Evolutionary conservation across 805 yeast species (phyloP).

Genomic region (Ascoidea rubescens): DNA sequence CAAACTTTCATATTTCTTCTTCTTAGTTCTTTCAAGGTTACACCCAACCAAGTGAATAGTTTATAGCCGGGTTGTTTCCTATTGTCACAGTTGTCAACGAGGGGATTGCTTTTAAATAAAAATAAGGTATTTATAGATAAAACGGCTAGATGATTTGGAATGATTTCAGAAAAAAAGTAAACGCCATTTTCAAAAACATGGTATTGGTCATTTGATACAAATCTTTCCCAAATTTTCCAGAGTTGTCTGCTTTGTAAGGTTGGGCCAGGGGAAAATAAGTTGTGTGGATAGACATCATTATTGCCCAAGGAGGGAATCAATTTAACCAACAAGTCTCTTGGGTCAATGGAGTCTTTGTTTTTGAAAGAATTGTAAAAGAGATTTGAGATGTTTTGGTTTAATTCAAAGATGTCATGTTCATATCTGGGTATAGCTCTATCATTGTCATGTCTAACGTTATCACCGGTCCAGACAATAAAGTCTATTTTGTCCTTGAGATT

Average conservation of each 20-base stretch:
- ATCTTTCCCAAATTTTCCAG: constrained; percentile 57
- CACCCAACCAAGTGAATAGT: constrained; percentile 65
- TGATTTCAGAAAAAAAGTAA: constrained; percentile 62
- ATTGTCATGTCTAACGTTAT: constrained; percentile 73
- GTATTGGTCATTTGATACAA: constrained; percentile 65
- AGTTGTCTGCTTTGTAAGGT: constrained; percentile 75
- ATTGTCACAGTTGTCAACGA: constrained; percentile 67
- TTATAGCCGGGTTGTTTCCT: constrained; percentile 71
- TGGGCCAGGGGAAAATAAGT: constrained; percentile 75
- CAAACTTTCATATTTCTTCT: constrained; percentile 69
- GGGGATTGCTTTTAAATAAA: constrained; percentile 61
- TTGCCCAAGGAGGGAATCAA: constrained; percentile 71
- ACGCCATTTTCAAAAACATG: constrained; percentile 66
- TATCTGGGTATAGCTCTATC: constrained; percentile 66
- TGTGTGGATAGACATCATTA: constrained; percentile 84
- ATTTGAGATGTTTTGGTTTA: constrained; percentile 45
- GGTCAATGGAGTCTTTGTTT: constrained; percentile 26
- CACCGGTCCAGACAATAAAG: constrained; percentile 87
- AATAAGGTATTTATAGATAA: constrained; percentile 69
- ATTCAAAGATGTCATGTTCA: constrained; percentile 53
- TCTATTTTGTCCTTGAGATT: constrained; percentile 67
- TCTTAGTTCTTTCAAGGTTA: constrained; percentile 59
- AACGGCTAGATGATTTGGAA: constrained; percentile 67
- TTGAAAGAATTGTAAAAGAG: constrained; percentile 38
- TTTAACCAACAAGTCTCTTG: constrained; percentile 29